Evolutionary conservation across 208 protist species (phyloP).

Genomic region (Leishmania gerbilli): DNA sequence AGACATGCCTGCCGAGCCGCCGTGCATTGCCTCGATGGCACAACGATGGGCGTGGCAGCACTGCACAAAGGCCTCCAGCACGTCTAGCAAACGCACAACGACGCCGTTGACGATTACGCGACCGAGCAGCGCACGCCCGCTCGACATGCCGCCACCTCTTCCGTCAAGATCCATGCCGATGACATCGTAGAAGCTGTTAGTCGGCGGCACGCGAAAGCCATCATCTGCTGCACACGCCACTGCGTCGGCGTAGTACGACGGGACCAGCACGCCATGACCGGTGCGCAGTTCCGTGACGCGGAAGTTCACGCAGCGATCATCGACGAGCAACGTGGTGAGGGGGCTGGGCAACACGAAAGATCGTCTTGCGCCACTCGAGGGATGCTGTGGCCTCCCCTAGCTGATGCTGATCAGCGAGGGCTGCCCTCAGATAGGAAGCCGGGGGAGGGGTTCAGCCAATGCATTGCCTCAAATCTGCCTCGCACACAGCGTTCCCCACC

Average conservation of each 20-base stretch:
- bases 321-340: slow-evolving; percentile 56
- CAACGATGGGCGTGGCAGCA: slow-evolving; percentile 9
- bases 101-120: not conserved
- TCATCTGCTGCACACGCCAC: slow-evolving; percentile 3
- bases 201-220: not conserved
- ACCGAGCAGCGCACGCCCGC: not conserved
- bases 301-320: slow-evolving; percentile 51
- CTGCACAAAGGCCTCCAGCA: slow-evolving; percentile 26
- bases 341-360: slow-evolving; percentile 31
- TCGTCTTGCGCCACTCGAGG: slow-evolving; percentile 36
- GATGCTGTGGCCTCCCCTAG: not conserved
- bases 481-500: slow-evolving; percentile 17
- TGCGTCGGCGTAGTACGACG: slow-evolving; percentile 27
- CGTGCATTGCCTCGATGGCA: not conserved
- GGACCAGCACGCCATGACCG: slow-evolving; percentile 45
- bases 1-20: not conserved
- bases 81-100: not conserved
- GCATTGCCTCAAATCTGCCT: not conserved
- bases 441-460: not conserved
- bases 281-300: slow-evolving; percentile 37
- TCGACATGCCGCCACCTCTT: not conserved
- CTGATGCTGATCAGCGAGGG: not conserved
- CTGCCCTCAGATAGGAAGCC: not conserved
- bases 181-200: not conserved
- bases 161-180: not conserved